Conservation (phyloP, 106 monocot species). For the Phalaenopsis equestris region DNA sequence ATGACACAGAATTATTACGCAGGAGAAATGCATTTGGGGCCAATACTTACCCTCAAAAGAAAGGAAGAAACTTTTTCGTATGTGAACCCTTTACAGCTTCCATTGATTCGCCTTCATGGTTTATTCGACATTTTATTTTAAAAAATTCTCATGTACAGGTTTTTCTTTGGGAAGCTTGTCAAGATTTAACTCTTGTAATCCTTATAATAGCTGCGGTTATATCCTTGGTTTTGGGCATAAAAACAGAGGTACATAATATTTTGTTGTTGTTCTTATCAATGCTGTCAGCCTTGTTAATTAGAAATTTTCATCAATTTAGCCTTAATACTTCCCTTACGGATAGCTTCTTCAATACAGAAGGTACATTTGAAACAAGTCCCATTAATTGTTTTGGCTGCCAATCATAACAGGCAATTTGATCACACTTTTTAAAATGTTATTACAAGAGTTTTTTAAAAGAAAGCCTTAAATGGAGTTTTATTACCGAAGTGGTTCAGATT, state of each 20-base stretch:
- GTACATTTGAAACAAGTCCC: background rate
- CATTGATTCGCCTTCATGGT: constrained; percentile 6
- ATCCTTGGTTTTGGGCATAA: constrained; percentile 78
- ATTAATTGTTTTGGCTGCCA: background rate
- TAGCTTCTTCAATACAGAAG: background rate
- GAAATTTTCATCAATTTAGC: background rate
- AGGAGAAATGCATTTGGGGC: constrained; percentile 36
- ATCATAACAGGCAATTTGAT: background rate
- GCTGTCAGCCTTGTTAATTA: background rate
- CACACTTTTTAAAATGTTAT: no score
- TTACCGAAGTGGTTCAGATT: background rate
- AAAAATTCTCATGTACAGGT: constrained; percentile 16
- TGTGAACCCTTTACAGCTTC: constrained; percentile 7
- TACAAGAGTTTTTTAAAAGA: background rate
- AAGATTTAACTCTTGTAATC: constrained; percentile 88
- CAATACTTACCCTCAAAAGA: constrained; percentile 54
- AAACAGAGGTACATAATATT: constrained; percentile 52
- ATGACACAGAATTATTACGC: constrained; percentile 26
- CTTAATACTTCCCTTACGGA: background rate
- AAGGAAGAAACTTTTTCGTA: constrained; percentile 49
- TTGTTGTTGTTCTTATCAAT: background rate
- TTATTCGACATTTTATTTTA: constrained; percentile 5
- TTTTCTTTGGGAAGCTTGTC: constrained; percentile 85
- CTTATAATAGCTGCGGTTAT: constrained; percentile 77
- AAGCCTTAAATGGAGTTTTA: background rate